Evolutionary conservation across 1,139 yeast genomes (phyloP), one percentile per base, ranked within the genome.

Genomic region (Candida sanyaensis): DNA sequence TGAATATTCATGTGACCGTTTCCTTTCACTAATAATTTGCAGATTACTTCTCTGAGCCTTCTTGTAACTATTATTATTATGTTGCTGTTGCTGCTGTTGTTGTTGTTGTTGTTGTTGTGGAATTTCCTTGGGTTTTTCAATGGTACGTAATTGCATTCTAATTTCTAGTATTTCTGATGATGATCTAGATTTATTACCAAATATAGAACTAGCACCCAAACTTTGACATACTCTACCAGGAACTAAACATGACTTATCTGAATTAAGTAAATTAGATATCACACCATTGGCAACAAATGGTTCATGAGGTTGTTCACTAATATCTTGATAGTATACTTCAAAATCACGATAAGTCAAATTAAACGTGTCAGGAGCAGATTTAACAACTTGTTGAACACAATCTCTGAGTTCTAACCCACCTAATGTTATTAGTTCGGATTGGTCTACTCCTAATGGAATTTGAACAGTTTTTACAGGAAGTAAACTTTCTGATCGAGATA

Each of bases 151-250:
- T 56, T 83, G 78, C 52, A 86, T 64, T 55, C 86, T 76, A 24
- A 86, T 76, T 62, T 86, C 93, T 46, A 86, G 68, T 1, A 91
- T 86, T 51, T 84, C 81, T 6, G 80, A 67, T 1, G 80, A 66
- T 13, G 66, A 55, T 43, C 61, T 70, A 58, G 61, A 51, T 62
- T 71, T 66, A 64, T 75, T 71, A 57, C 83, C 74, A 73, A 74
- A 66, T 64, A 75, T 55, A 47, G 66, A 73, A 47, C 71, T 71
- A 5, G 84, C 86, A 0, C 83, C 77, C 54, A 86, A 75, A 61
- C 83, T 86, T 45, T 85, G 85, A 57, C 91, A 85, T 23, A 86
- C 86, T 51, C 90, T 70, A 1, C 93, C 93, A 0, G 89, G 86
- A 12, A 86, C 73, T 32, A 83, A 62, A 34, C 46, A 42, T 38